Conservation (phyloP, 768 basidiomycete species). For the Tulasnella calospora region DNA sequence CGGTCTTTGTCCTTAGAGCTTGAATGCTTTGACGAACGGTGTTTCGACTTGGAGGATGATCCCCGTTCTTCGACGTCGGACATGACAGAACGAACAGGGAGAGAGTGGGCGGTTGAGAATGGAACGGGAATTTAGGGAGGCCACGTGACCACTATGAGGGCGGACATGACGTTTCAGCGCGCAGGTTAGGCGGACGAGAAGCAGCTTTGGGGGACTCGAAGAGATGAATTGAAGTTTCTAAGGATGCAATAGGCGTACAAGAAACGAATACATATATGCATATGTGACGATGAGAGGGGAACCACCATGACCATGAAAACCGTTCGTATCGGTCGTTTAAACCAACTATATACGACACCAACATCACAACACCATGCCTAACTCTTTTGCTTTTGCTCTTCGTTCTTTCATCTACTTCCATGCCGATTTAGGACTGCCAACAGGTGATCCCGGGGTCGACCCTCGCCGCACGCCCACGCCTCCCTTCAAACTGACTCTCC, state of each 20-base stretch:
- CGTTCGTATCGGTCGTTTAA: neutral
- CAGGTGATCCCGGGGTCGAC: neutral
- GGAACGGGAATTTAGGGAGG: neutral
- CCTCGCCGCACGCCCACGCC: neutral
- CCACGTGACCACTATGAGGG: neutral
- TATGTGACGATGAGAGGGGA: neutral
- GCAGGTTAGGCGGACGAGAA: neutral
- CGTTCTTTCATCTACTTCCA: neutral
- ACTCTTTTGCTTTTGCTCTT: neutral
- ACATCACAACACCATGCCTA: neutral
- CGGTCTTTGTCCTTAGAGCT: constrained; percentile 19
- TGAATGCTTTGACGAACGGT: constrained; percentile 26
- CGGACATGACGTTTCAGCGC: neutral
- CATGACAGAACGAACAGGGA: neutral
- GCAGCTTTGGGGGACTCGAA: neutral
- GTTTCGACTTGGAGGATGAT: constrained; percentile 16
- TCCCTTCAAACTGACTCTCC: constrained; percentile 1
- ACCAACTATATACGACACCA: neutral
- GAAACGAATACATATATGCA: neutral
- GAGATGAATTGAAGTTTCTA: neutral
- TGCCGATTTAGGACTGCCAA: neutral
- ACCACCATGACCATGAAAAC: neutral
- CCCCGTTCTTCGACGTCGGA: constrained; percentile 18
- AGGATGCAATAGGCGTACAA: neutral
- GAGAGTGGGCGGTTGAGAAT: neutral